Evolutionary conservation across 2,329 filamentous ascomycete species (phyloP), one percentile per base, ranked within the genome.

Genomic region (Pseudopyrenochaeta lycopersici): DNA sequence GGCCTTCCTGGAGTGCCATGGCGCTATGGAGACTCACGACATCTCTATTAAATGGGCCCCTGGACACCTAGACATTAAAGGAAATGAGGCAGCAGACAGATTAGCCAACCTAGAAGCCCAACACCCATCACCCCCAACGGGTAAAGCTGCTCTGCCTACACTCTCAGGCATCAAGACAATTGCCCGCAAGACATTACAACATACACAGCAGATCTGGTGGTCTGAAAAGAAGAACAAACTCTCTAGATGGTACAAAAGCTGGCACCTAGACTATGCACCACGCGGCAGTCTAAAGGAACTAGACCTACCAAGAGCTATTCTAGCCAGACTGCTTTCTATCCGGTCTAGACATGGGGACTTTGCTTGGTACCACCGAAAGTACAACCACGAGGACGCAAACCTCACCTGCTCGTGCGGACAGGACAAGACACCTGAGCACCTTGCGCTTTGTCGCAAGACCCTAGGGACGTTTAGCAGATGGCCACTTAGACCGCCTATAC

Each of bases 311-410:
- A 21, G 49, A 30, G 17, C 46, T 10, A 46, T 12, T 11, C 10
- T 55, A 27, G 52, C 47, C 14, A 31, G 32, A 21, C 44, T 55
- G 3, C 42, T 55, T 1, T 23, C 47, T 39, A 48, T 51, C 11
- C 20, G 29, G 11, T 21, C 47, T 31, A 47, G n/a, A 30, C 47
- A 55, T 29, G 27, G 31, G 18, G 52, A 55, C 35, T 55, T 55
- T 35, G 36, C 47, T 9, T 55, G 42, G 52, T 55, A 55, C 29
- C 43, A 55, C 23, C 11, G 5, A 27, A 55, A 55, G 39, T 55
- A 27, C 35, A 47, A 40, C 14, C 44, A 55, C 68, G 38, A 42
- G 2, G 36, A 46, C 17, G 46, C 46, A 17, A 31, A 42, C 12
- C 21, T 43, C 14, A 23, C 9, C n/a, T 54, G 35, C 41, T 49